Conservation (phyloP, 1,139 yeast species). For the Pichia sorboxylosa region DNA sequence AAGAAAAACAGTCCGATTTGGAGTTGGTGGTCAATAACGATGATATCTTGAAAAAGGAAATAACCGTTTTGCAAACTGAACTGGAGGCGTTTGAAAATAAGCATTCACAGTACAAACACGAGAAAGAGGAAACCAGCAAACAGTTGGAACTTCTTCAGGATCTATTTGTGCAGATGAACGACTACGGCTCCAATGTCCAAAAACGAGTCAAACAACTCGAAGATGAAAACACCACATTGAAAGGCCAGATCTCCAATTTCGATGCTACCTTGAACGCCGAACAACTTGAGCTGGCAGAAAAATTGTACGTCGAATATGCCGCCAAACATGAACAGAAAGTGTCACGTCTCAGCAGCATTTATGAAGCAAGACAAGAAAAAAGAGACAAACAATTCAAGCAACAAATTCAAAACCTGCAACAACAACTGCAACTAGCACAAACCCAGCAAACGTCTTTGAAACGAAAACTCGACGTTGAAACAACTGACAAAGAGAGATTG, state of each 20-base stretch:
- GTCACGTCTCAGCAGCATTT: conserved; percentile 40
- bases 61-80: not conserved
- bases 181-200: too few relatives aligned
- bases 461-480: too few relatives aligned
- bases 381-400: too few relatives aligned
- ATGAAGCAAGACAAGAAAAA: conserved; percentile 36
- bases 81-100: not conserved
- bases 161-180: not conserved
- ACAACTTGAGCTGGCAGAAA: conserved; percentile 50
- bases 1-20: conserved; percentile 2
- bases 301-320: conserved; percentile 54
- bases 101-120: too few relatives aligned
- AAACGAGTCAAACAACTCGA: conserved; percentile 4
- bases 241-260: conserved; percentile 22
- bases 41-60: not conserved
- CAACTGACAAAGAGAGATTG: too few relatives aligned
- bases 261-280: conserved; percentile 39
- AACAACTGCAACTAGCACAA: not conserved
- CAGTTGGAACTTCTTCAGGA: not conserved
- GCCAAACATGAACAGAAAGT: conserved; percentile 59
- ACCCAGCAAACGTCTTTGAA: not conserved
- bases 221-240: too few relatives aligned
- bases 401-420: too few relatives aligned
- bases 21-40: not conserved
- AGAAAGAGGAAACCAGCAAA: too few relatives aligned